Evolutionary conservation across 768 basidiomycete species (phyloP).

Genomic region (Russula sp.): DNA sequence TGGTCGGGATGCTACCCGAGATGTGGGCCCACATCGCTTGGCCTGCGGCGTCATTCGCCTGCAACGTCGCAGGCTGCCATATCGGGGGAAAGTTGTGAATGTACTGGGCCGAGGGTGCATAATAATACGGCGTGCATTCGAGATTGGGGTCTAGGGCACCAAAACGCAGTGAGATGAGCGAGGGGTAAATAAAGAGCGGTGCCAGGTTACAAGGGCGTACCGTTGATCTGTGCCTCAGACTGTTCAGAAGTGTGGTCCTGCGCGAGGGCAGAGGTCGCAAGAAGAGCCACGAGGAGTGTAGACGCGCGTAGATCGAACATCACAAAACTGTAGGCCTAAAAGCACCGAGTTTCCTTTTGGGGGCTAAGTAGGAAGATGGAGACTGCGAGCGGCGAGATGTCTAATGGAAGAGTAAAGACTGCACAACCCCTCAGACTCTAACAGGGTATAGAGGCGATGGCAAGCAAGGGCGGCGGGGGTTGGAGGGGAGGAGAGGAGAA

Average conservation of each 20-base stretch:
- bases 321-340: not conserved
- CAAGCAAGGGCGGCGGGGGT: not conserved
- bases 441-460: not conserved
- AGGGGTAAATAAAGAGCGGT: not conserved
- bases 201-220: not conserved
- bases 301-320: not conserved
- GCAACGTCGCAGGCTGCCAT: slow-evolving; percentile 18
- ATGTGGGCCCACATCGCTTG: slow-evolving; percentile 41
- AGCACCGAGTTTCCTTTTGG: not conserved
- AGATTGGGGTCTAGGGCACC: slow-evolving; percentile 4
- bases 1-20: slow-evolving; percentile 28
- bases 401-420: not conserved
- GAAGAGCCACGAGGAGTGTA: not conserved
- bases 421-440: not conserved
- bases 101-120: slow-evolving; percentile 3
- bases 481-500: too few species aligned
- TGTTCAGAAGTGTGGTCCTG: slow-evolving; percentile 18
- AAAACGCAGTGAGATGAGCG: not conserved
- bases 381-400: not conserved
- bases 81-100: slow-evolving; percentile 7
- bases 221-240: slow-evolving; percentile 18
- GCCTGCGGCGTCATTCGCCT: slow-evolving; percentile 11
- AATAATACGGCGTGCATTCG: slow-evolving; percentile 20
- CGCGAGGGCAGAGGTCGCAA: slow-evolving; percentile 3
- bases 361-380: not conserved